Evolutionary conservation across 2,329 filamentous ascomycete species (phyloP).

Genomic region (Pseudocercospora fijiensis): DNA sequence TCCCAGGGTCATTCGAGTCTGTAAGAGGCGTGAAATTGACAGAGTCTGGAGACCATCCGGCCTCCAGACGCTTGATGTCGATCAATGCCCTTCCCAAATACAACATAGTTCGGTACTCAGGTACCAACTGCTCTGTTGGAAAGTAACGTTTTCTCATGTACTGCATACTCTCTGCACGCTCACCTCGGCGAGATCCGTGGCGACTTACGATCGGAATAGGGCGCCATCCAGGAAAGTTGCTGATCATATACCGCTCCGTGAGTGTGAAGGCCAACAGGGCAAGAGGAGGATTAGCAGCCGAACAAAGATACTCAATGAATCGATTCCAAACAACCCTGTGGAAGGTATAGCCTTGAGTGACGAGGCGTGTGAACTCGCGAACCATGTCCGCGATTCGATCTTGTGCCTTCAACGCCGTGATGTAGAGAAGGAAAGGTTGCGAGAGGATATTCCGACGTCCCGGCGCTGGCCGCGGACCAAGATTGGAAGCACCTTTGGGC

Average conservation of each 20-base stretch:
- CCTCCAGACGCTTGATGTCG: conserved; percentile 39
- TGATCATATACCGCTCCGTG: conserved; percentile 77
- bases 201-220: too few species aligned
- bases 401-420: conserved; percentile 53
- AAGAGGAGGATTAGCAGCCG: conserved; percentile 49
- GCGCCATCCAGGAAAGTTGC: conserved; percentile 72
- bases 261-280: conserved; percentile 67
- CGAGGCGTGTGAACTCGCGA: conserved; percentile 55
- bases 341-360: conserved; percentile 67
- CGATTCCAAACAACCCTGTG: conserved; percentile 77
- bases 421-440: conserved; percentile 52
- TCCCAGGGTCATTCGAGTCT: conserved; percentile 26
- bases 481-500: not conserved
- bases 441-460: conserved; percentile 43
- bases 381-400: conserved; percentile 46
- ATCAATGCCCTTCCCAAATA: conserved; percentile 42
- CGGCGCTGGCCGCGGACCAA: conserved; percentile 20
- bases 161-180: conserved; percentile 31
- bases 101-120: conserved; percentile 47
- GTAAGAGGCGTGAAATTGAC: conserved; percentile 17
- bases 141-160: conserved; percentile 36
- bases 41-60: conserved; percentile 25
- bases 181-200: conserved; percentile 9
- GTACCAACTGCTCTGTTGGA: conserved; percentile 34
- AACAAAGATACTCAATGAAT: conserved; percentile 67